phyloP scores from a whole-genome alignment of 176 grass and related monocot genomes.

The Zizania latifolia region DNA sequence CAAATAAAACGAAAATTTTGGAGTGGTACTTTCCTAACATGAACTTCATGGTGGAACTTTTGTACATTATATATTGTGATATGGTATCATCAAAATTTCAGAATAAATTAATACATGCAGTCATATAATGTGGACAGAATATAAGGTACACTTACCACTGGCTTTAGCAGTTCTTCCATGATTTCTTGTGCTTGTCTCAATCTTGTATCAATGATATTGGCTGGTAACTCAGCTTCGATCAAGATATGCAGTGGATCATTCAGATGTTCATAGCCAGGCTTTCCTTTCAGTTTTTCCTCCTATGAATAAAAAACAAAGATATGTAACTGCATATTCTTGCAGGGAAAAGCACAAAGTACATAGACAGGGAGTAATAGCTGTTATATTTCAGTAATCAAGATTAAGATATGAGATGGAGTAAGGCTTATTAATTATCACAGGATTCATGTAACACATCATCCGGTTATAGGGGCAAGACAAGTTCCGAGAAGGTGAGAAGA shows the following conservation, averaged over 20 bases:
- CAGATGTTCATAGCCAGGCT: conserved; percentile 81
- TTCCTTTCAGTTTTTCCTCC: conserved; percentile 84
- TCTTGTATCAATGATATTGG: conserved; percentile 63
- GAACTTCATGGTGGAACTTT: background rate
- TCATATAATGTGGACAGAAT: background rate
- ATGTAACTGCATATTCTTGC: background rate
- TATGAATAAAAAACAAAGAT: conserved; percentile 12
- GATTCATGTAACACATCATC: background rate
- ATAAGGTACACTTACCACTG: conserved; percentile 50
- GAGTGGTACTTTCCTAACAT: background rate
- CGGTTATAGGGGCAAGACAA: background rate
- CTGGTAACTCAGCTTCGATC: conserved; percentile 77
- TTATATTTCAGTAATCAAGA: background rate
- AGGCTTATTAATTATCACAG: background rate
- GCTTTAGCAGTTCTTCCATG: conserved; percentile 73
- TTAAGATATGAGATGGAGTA: background rate
- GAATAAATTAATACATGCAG: background rate
- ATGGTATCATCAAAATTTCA: background rate
- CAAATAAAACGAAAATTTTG: background rate
- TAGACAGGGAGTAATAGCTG: background rate
- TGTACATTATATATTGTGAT: background rate
- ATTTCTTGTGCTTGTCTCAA: conserved; percentile 78
- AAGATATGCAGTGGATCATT: conserved; percentile 82
- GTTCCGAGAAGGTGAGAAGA: background rate
- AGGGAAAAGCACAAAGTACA: background rate